These are phyloP conservation scores for Volutella citrinella DNA, from an alignment of 2,329 filamentous ascomycete species.

Conservation along the genomic window DNA sequence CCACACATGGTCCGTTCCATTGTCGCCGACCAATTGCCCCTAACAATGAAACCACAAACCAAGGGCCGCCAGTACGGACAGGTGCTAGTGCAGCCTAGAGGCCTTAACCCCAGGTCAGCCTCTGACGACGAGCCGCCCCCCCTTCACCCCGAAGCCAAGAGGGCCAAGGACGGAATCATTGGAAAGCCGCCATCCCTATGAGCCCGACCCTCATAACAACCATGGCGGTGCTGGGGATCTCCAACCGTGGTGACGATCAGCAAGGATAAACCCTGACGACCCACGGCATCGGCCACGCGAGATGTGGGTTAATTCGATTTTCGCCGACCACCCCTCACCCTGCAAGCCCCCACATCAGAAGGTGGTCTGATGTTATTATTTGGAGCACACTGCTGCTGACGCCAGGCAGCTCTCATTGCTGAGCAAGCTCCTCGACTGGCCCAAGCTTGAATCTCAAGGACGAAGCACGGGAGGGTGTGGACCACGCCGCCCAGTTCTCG, in stretches of 20 bases:
- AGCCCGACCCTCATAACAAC: slow-evolving; percentile 13
- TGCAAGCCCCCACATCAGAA: slow-evolving; percentile 19
- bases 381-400: slow-evolving; percentile 17
- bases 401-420: no score
- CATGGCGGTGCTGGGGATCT: slow-evolving; percentile 28
- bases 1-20: no score
- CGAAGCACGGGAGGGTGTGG: no score
- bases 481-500: no score
- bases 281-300: slow-evolving; percentile 27
- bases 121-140: background rate
- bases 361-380: slow-evolving; percentile 29
- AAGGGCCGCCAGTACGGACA: background rate
- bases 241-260: slow-evolving; percentile 27
- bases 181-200: slow-evolving; percentile 5
- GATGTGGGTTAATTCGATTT: slow-evolving; percentile 29
- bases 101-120: background rate
- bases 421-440: no score
- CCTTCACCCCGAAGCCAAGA: background rate
- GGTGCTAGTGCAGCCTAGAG: background rate
- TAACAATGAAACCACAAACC: no score
- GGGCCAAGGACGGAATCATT: background rate
- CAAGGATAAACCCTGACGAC: slow-evolving; percentile 22
- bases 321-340: slow-evolving; percentile 7
- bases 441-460: no score
- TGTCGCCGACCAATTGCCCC: no score